phyloP scores from a whole-genome alignment of 1,139 yeast species.

The Kodamaea derodonti region DNA sequence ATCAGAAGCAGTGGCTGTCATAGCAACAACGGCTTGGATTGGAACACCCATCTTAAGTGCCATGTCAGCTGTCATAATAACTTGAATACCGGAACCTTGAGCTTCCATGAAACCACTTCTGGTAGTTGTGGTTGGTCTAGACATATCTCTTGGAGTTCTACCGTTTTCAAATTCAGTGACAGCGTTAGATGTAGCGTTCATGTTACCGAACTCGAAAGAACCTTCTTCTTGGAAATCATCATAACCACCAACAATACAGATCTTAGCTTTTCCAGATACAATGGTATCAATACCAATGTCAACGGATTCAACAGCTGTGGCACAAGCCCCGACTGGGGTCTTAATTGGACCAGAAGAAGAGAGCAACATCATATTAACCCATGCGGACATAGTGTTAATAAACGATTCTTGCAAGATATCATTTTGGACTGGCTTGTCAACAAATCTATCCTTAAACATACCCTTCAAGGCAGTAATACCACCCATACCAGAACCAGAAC shows the following conservation, averaged over 20 bases:
- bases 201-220: conserved; percentile 94
- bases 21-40: conserved; percentile 89
- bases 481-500: conserved; percentile 99
- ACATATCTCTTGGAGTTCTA: conserved; percentile 97
- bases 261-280: conserved; percentile 87
- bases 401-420: conserved; percentile 97
- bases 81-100: conserved; percentile 98
- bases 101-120: conserved; percentile 99
- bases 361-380: conserved; percentile 96
- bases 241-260: conserved; percentile 96
- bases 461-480: conserved; percentile 96
- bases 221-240: conserved; percentile 99
- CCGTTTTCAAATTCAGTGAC: conserved; percentile 87
- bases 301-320: conserved; percentile 96
- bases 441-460: conserved; percentile 93
- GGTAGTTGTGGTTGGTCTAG: conserved; percentile 94
- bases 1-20: conserved; percentile 96
- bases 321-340: conserved; percentile 99
- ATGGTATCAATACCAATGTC: conserved; percentile 95
- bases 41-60: conserved; percentile 99
- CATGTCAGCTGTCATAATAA: conserved; percentile 90
- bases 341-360: conserved; percentile 99
- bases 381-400: conserved; percentile 98
- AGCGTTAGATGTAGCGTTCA: conserved; percentile 96
- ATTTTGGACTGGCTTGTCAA: conserved; percentile 91